Evolutionary conservation across 345 rosid genomes (phyloP), one percentile per base, ranked within the genome.

Genomic region (Linum usitatissimum): DNA sequence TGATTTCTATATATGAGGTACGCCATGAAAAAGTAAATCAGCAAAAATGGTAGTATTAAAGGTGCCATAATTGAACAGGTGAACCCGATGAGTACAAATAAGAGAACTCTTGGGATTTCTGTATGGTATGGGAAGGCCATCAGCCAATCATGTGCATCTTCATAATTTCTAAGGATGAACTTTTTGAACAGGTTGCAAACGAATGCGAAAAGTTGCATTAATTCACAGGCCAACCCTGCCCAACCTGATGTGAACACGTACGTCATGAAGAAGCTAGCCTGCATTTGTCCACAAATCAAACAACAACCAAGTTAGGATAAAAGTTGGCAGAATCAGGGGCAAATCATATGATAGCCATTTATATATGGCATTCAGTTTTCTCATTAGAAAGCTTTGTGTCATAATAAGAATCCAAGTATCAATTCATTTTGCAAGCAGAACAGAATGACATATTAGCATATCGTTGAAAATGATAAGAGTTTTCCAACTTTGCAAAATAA

Each of bases 211-310:
- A 81, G 83, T 68, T 86, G 96, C 84, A 89, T 79, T 55, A 89
- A 57, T 80, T 89, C 96, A 71, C 80, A 72, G 5, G 94, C 72
- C 67, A 89, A 73, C 74, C 96, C 76, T 18, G 96, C 89, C 96
- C 94, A 89, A 15, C 96, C 96, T 30, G 94, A 89, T 62, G 96
- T 83, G 65, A 89, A 73, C 59, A 87, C 83, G 61, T 89, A 89
- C 18, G 98, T 90, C 81, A 76, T 87, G 81, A 92, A 92, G 83
- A 92, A 92, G 76, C 81, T 75, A 78, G 89, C 91, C 97, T 92
- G 89, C 77, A 77, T 57, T 66, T 71, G 61, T n/a, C 55, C 53
- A 49, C 63, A 63, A 31, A 65, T 17, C 30, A 69, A 1, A 42
- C 10, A 9, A 42, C n/a, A n/a, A n/a, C n/a, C 6, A 42, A 42